Evolutionary conservation across 805 yeast genomes (phyloP), one percentile per base, ranked within the genome.

Genomic region (Ogataea methylovora): DNA sequence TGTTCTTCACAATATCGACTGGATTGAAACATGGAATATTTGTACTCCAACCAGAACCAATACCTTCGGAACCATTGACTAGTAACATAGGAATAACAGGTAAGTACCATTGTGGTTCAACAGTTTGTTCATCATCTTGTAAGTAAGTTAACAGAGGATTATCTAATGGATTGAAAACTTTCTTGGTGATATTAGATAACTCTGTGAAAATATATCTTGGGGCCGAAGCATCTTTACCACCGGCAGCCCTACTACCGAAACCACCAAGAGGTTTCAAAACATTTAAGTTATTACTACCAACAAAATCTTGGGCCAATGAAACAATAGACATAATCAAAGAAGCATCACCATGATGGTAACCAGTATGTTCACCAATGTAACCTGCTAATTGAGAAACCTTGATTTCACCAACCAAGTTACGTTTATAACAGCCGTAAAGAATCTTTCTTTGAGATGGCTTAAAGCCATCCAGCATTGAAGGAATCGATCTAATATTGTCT

Each of bases 1-100:
- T 63, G 48, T 92, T 92, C 2, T 59, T 63, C 18, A 86, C 86
- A 40, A 92, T 66, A 52, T 90, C 97, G 11, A 56, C 48, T 0
- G 98, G 98, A 54, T 92, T 87, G 61, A 73, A 90, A 27, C 84
- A 77, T 1, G 98, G 98, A 42, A 92, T 81, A 41, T 75, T 77
- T 1, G 97, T 87, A 44, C 95, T 84, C 97, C 97, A 92, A 45
- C 98, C 98, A 30, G 98, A 88, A 42, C 98, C 98, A 56, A 92
- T 92, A 64, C 98, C 98, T 60, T 92, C 98, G 8, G 90, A 71
- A 38, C 98, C 98, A 52, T 92, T 92, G 5, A 92, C 95, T 41
- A 92, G 67, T n/a, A 92, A 54, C 85, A 87, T 84, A 8, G 98
- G 98, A 26, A 92, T 47, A n/a, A 92, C 77, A 1, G 98, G 98